Percentiles rank a stretch among this genome's conserved stretches.
Conservation (phyloP, 768 basidiomycete species). For the Mycena olivaceomarginata region DNA sequence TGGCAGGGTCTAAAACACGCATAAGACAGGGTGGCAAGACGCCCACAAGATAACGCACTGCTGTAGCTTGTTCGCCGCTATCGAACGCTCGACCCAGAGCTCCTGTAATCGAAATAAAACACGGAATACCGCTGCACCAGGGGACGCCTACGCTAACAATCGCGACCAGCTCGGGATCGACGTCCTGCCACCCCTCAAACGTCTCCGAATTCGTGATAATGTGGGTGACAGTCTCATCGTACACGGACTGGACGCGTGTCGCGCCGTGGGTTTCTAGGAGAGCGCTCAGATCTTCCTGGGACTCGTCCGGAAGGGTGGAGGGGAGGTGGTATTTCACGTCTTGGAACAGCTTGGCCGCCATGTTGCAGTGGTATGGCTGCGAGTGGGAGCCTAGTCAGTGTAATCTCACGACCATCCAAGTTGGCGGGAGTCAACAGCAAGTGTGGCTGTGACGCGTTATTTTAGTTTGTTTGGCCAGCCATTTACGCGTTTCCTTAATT, state of each 20-base stretch:
- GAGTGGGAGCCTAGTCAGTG: too few species aligned
- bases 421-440: background rate
- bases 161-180: slow-evolving; percentile 32
- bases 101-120: slow-evolving; percentile 15
- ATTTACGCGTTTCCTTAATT: too few species aligned
- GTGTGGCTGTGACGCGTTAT: background rate
- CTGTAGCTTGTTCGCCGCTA: slow-evolving; percentile 36
- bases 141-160: slow-evolving; percentile 35
- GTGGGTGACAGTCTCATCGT: slow-evolving; percentile 63
- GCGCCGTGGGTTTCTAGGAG: slow-evolving; percentile 63
- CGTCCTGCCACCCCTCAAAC: slow-evolving; percentile 60
- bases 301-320: slow-evolving; percentile 52
- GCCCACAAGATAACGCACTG: slow-evolving; percentile 13
- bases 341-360: slow-evolving; percentile 49
- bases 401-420: background rate
- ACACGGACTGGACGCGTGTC: slow-evolving; percentile 39
- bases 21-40: background rate
- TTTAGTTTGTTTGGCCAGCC: background rate
- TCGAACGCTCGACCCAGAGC: slow-evolving; percentile 41
- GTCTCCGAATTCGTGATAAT: slow-evolving; percentile 63
- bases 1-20: slow-evolving; percentile 52
- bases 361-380: background rate
- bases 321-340: slow-evolving; percentile 62
- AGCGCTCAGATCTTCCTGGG: slow-evolving; percentile 53
- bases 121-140: background rate